phyloP scores from a whole-genome alignment of 495 filamentous ascomycete species.

The Pseudevernia furfuracea region DNA sequence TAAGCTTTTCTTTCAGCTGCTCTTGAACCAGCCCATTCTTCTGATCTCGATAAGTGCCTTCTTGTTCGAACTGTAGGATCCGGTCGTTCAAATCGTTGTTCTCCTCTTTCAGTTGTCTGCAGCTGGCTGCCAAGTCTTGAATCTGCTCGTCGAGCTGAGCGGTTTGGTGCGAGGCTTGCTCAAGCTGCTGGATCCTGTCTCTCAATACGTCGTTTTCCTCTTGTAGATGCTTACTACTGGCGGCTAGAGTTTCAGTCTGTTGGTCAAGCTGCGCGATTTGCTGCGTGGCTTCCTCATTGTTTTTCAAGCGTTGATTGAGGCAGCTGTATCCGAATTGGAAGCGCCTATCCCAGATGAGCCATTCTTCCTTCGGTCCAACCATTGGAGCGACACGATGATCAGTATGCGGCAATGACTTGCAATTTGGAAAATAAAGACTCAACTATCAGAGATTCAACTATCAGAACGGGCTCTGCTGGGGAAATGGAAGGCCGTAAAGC shows the following conservation, averaged over 20 bases:
- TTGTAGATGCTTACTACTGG: slow-evolving; percentile 9
- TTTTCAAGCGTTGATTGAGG: slow-evolving; percentile 8
- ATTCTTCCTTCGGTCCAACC: slow-evolving; percentile 18
- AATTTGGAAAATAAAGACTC: no score
- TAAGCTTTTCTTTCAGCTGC: slow-evolving; percentile 5
- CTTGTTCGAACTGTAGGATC: slow-evolving; percentile 13
- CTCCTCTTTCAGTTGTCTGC: slow-evolving; percentile 10
- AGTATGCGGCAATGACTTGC: not conserved
- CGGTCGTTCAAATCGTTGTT: slow-evolving; percentile 19
- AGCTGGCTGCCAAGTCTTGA: slow-evolving; percentile 14
- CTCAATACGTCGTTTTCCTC: slow-evolving; percentile 18
- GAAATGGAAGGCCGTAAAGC: not conserved
- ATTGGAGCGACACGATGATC: not conserved
- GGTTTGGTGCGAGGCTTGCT: slow-evolving; percentile 5
- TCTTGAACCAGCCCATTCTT: slow-evolving; percentile 8
- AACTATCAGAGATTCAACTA: not conserved
- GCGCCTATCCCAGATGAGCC: slow-evolving; percentile 22
- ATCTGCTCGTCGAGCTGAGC: slow-evolving; percentile 16
- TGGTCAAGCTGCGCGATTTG: slow-evolving; percentile 8
- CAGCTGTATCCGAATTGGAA: slow-evolving; percentile 11
- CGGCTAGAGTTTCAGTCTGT: slow-evolving; percentile 10
- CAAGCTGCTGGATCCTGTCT: slow-evolving; percentile 9
- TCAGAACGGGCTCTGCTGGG: not conserved
- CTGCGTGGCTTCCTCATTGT: not conserved
- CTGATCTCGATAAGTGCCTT: slow-evolving; percentile 10